Evolutionary conservation across 768 basidiomycete species (phyloP).

Genomic region (Scleroderma bovista): DNA sequence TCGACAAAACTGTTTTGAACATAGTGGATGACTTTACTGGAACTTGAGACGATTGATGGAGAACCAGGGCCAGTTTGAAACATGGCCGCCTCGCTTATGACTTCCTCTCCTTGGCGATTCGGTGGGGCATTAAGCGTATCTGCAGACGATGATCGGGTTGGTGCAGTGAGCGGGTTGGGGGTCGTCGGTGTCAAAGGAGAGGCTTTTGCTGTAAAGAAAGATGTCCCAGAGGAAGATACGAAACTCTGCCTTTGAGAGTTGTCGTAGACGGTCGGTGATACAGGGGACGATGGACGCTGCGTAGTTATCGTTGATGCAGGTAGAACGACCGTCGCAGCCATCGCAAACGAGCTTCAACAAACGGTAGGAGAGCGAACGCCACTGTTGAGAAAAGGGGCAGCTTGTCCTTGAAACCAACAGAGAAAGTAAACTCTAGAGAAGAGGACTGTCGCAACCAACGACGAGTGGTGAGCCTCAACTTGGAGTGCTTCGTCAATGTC

Average conservation of each 20-base stretch:
- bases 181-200: slow-evolving; percentile 19
- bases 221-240: slow-evolving; percentile 20
- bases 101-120: slow-evolving; percentile 12
- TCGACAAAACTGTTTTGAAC: slow-evolving; percentile 18
- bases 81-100: slow-evolving; percentile 38
- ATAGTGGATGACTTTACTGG: slow-evolving; percentile 31
- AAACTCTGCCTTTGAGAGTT: slow-evolving; percentile 19
- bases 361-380: not conserved
- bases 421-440: too few relatives aligned
- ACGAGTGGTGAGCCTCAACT: not conserved
- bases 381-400: not conserved
- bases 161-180: slow-evolving; percentile 17
- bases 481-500: not conserved
- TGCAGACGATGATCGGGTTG: slow-evolving; percentile 32
- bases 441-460: too few relatives aligned
- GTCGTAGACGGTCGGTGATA: slow-evolving; percentile 7
- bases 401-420: not conserved
- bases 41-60: slow-evolving; percentile 30
- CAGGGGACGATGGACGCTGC: slow-evolving; percentile 9
- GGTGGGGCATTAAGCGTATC: slow-evolving; percentile 24
- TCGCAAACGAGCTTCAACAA: not conserved
- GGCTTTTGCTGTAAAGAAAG: slow-evolving; percentile 23
- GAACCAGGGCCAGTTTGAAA: slow-evolving; percentile 35
- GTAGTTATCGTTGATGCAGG: slow-evolving; percentile 13
- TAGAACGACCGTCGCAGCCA: slow-evolving; percentile 10